phyloP scores from a whole-genome alignment of 2,329 filamentous ascomycete species.

The Colletotrichum viniferum region DNA sequence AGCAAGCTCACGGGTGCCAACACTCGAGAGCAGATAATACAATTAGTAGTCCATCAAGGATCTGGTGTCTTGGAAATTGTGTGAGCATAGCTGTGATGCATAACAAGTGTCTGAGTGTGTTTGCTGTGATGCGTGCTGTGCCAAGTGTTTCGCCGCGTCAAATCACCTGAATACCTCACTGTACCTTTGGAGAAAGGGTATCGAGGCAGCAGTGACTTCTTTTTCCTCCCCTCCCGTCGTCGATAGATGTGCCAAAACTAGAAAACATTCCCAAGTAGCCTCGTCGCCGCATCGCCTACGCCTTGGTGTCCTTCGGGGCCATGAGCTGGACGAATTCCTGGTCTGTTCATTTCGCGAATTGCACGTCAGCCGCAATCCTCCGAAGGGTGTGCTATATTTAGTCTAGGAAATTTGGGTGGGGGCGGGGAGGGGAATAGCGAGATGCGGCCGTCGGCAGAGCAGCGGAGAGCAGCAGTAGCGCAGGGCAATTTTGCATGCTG shows the following conservation, averaged over 20 bases:
- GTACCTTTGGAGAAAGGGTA: slow-evolving; percentile 16
- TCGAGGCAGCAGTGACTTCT: slow-evolving; percentile 18
- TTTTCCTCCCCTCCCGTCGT: background rate
- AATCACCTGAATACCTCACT: slow-evolving; percentile 2
- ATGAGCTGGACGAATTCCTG: slow-evolving; percentile 25
- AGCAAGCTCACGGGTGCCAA: background rate
- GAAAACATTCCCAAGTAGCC: background rate
- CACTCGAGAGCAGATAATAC: background rate
- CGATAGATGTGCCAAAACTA: background rate
- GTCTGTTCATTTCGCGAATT: slow-evolving; percentile 4
- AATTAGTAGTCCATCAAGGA: background rate
- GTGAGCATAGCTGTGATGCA: background rate
- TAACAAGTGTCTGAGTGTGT: background rate
- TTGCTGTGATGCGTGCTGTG: background rate
- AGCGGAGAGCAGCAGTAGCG: background rate
- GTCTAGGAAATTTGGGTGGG: background rate
- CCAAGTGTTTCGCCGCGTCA: background rate
- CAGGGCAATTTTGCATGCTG: background rate
- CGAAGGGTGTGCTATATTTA: background rate
- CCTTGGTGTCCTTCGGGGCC: slow-evolving; percentile 19
- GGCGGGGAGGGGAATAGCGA: slow-evolving; percentile 1
- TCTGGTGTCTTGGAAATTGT: background rate
- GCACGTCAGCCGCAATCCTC: slow-evolving; percentile 10
- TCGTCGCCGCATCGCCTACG: background rate
- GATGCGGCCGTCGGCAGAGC: background rate